Evolutionary conservation across 164 flowering plant genomes (phyloP), one percentile per base, ranked within the genome.

Genomic region (Tetracentron sinense): DNA sequence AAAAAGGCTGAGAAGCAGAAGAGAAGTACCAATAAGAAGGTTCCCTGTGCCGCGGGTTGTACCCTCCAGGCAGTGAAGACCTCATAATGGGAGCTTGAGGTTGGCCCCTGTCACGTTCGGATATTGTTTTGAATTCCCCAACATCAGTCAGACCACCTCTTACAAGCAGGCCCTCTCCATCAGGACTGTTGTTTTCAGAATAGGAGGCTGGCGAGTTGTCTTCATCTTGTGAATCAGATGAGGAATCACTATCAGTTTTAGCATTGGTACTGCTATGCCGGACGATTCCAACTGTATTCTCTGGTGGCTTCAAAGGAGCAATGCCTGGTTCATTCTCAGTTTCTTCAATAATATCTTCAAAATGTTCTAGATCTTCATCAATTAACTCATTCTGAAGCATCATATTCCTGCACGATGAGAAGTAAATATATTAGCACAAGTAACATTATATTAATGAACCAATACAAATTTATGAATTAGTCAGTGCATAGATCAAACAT

Each of bases 301-400:
- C 58, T 62, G 35, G 60, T 67, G 62, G 61, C 56, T 68, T 67
- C 15, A 69, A 20, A 11, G 51, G 62, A 60, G 64, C 38, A 28
- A 35, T n/a, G 42, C 29, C 58, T 16, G 67, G 54, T 56, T 70
- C 67, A 68, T 63, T 66, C 19, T 79, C 85, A 26, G 77, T 64
- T 29, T 83, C 88, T 69, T 89, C 96, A 60, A 69, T 58, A 20
- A 86, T 70, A 74, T 94, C 97, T 70, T 89, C 85, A 69, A 95
- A 95, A 74, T 95, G 97, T 74, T 95, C 99, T 52, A 84, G 56
- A 56, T 92, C 97, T n/a, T 92, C 97, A 85, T 95, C 96, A 73
- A 72, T 65, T 17, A 84, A 72, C 78, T 95, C 99, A 74, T 63
- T 88, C 78, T 95, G 99, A 50, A 87, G 81, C 65, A 90, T 77